phyloP scores from a whole-genome alignment of 1,284 basidiomycete species.

The Malassezia pachydermatis region DNA sequence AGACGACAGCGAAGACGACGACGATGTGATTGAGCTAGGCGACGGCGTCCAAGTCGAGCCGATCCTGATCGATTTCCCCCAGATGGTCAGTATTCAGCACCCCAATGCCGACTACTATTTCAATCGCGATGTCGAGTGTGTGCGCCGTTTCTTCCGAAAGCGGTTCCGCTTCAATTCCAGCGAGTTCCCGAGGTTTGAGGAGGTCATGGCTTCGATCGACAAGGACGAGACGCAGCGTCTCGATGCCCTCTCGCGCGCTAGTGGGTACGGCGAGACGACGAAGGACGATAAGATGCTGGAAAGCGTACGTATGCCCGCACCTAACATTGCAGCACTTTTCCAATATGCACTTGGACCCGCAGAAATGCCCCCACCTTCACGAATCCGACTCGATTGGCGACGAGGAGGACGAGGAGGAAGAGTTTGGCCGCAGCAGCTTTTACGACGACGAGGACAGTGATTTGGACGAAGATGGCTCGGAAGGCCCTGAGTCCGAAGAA shows the following conservation, averaged over 20 bases:
- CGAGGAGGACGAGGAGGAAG: constrained; percentile 5
- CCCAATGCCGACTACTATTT: constrained; percentile 98
- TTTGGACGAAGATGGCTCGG: constrained; percentile 10
- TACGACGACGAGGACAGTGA: constrained; percentile 18
- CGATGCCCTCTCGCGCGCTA: constrained; percentile 36
- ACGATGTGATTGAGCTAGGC: constrained; percentile 57
- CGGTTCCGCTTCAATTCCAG: constrained; percentile 85
- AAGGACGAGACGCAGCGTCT: constrained; percentile 20
- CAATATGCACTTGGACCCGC: not conserved
- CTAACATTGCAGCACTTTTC: not conserved
- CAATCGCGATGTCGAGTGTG: constrained; percentile 93
- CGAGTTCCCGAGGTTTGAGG: constrained; percentile 58
- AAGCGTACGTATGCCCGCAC: constrained; percentile 18
- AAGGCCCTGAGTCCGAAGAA: constrained; percentile 60
- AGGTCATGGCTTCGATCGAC: constrained; percentile 22
- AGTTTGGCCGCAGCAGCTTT: constrained; percentile 8
- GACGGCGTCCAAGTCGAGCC: constrained; percentile 65
- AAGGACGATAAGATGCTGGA: constrained; percentile 33
- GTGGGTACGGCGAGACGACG: constrained; percentile 29
- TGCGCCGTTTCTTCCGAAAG: constrained; percentile 81
- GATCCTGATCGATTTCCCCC: constrained; percentile 94
- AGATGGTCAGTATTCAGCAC: constrained; percentile 97
- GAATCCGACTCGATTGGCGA: constrained; percentile 14
- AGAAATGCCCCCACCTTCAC: constrained; percentile 16
- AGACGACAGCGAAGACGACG: constrained; percentile 23